Evolutionary conservation across 2,329 filamentous ascomycete genomes (phyloP).

Genomic region (Triangularia setosa): DNA sequence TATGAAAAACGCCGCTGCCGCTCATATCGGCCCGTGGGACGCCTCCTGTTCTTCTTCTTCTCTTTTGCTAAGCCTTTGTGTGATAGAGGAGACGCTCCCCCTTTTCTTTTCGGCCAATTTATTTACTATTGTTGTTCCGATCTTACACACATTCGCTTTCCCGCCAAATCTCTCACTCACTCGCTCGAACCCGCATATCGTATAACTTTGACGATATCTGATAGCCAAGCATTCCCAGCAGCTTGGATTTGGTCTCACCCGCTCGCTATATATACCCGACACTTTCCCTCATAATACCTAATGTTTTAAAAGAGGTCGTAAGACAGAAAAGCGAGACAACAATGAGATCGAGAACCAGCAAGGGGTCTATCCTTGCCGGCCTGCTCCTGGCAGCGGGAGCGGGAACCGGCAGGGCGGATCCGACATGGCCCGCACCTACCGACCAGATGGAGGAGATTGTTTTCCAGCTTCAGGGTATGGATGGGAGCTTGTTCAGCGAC

Average conservation of each 20-base stretch:
- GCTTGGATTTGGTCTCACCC: neutral
- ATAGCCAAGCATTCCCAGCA: neutral
- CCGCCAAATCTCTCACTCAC: neutral
- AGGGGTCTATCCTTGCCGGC: constrained; percentile 29
- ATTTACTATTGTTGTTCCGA: neutral
- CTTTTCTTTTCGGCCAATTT: neutral
- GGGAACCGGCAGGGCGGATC: constrained; percentile 39
- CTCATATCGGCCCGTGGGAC: neutral
- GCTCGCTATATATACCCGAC: constrained; percentile 1
- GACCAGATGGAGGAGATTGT: constrained; percentile 64
- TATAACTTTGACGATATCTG: neutral
- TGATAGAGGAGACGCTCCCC: neutral
- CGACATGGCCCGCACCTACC: constrained; percentile 56
- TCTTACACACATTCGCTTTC: neutral
- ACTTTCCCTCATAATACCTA: constrained; percentile 3
- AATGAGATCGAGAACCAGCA: constrained; percentile 30
- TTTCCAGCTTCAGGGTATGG: constrained; percentile 54
- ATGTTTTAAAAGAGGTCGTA: constrained; percentile 6
- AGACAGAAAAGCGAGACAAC: neutral
- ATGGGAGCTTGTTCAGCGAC: constrained; percentile 52
- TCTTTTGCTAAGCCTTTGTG: neutral
- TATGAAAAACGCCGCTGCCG: neutral
- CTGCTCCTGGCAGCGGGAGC: constrained; percentile 35
- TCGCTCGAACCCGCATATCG: neutral
- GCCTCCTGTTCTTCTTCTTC: neutral